These are phyloP conservation scores for Meyerozyma carpophila DNA, from an alignment of 1,139 yeast species.

Conservation along the genomic window DNA sequence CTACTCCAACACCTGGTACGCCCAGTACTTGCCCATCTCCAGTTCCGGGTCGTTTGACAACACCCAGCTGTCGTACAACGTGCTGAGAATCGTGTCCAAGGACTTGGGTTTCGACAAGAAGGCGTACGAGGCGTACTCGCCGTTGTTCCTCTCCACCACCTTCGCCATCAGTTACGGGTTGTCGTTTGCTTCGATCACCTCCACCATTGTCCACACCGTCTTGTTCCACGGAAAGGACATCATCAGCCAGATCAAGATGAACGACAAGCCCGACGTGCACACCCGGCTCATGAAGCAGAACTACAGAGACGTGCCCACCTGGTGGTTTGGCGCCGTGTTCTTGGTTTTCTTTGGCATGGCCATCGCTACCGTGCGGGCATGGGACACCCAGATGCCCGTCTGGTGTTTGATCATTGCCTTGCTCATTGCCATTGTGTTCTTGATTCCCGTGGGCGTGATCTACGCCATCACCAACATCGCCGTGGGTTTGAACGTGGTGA, in stretches of 20 bases:
- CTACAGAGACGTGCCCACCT: slow-evolving; percentile 59
- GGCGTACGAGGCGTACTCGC: slow-evolving; percentile 52
- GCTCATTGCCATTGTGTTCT: slow-evolving; percentile 34
- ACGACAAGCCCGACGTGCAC: slow-evolving; percentile 54
- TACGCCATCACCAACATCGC: slow-evolving; percentile 38
- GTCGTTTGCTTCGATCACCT: slow-evolving; percentile 57
- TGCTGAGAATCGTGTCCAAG: slow-evolving; percentile 36
- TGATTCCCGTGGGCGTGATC: slow-evolving; percentile 40
- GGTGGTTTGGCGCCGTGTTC: slow-evolving; percentile 57
- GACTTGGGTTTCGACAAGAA: slow-evolving; percentile 38
- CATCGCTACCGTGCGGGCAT: slow-evolving; percentile 32
- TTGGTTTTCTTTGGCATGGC: slow-evolving; percentile 34
- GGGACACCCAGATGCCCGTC: slow-evolving; percentile 42
- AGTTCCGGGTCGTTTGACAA: slow-evolving; percentile 36
- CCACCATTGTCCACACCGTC: slow-evolving; percentile 50
- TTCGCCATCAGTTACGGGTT: slow-evolving; percentile 58
- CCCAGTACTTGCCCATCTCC: slow-evolving; percentile 40
- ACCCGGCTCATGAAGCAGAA: slow-evolving; percentile 50
- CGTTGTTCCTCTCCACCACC: slow-evolving; percentile 59
- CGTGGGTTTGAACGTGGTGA: slow-evolving; percentile 42
- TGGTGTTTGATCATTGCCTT: slow-evolving; percentile 35
- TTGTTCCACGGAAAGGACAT: slow-evolving; percentile 56
- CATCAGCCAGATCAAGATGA: slow-evolving; percentile 35
- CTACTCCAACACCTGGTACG: slow-evolving; percentile 39
- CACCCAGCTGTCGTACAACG: slow-evolving; percentile 29